These are phyloP conservation scores for Pichia sp. DNA, from an alignment of 1,139 yeast genomes.

Conservation along the genomic window DNA sequence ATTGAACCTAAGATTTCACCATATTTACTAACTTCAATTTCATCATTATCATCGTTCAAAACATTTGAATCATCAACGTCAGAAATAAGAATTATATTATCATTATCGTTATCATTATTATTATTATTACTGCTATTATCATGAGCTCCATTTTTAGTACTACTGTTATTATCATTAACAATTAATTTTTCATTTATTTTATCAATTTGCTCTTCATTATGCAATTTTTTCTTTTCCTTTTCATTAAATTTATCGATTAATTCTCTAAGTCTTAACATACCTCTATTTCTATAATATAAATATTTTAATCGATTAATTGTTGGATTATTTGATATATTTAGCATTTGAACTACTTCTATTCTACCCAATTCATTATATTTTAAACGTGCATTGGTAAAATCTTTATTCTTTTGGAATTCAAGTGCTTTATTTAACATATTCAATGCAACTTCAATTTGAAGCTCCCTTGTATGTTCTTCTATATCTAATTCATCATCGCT, in stretches of 20 bases:
- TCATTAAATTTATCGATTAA: constrained; percentile 27
- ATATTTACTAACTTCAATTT: constrained; percentile 20
- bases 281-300: constrained; percentile 75
- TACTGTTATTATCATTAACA: too few relatives aligned
- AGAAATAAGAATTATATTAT: constrained; percentile 3
- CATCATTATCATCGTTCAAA: constrained; percentile 6
- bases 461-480: constrained; percentile 84
- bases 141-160: not conserved
- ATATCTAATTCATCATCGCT: constrained; percentile 69
- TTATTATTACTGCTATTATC: not conserved
- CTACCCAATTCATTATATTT: constrained; percentile 59
- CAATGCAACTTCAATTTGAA: constrained; percentile 85
- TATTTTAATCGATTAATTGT: constrained; percentile 68
- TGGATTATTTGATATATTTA: constrained; percentile 49
- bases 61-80: too few relatives aligned
- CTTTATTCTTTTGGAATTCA: constrained; percentile 45
- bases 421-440: constrained; percentile 69
- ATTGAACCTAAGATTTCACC: constrained; percentile 35
- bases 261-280: constrained; percentile 58
- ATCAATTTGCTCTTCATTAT: too few relatives aligned
- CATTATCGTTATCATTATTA: constrained; percentile 22
- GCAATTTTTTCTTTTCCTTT: not conserved
- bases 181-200: too few relatives aligned
- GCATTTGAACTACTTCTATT: constrained; percentile 48
- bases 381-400: constrained; percentile 44